These are phyloP conservation scores for Lasiosphaeria miniovina DNA, from an alignment of 495 filamentous ascomycete genomes.

Conservation along the genomic window DNA sequence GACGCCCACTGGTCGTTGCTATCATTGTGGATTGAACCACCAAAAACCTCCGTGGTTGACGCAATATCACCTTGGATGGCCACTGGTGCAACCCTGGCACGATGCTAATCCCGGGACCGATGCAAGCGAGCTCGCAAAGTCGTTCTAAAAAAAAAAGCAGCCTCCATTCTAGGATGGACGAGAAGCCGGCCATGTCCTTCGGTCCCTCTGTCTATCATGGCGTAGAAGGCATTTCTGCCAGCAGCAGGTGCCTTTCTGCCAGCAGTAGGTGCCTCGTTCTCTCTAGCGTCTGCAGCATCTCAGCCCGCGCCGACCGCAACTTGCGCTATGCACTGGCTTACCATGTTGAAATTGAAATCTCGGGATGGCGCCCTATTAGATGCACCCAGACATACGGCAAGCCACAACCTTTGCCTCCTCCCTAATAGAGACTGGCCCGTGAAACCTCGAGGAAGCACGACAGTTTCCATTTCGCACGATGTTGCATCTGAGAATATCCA, in stretches of 20 bases:
- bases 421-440: neutral
- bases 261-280: no score
- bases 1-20: neutral
- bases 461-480: neutral
- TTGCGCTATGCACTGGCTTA: no score
- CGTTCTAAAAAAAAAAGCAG: no score
- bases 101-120: neutral
- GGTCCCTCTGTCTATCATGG: no score
- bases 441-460: neutral
- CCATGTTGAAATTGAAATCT: no score
- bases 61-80: neutral
- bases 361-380: no score
- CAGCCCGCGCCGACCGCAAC: no score
- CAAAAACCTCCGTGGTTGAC: neutral
- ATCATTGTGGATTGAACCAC: neutral
- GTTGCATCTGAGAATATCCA: neutral
- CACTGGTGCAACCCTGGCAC: neutral
- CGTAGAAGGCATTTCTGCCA: no score
- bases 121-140: no score
- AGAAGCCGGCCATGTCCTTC: neutral
- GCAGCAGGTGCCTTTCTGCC: no score
- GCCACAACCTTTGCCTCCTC: neutral
- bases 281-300: no score
- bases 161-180: neutral
- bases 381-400: no score